These are phyloP conservation scores for baker's yeast (Saccharomyces cerevisiae) DNA, from an alignment of 805 yeast genomes.

Conservation along the genomic window DNA sequence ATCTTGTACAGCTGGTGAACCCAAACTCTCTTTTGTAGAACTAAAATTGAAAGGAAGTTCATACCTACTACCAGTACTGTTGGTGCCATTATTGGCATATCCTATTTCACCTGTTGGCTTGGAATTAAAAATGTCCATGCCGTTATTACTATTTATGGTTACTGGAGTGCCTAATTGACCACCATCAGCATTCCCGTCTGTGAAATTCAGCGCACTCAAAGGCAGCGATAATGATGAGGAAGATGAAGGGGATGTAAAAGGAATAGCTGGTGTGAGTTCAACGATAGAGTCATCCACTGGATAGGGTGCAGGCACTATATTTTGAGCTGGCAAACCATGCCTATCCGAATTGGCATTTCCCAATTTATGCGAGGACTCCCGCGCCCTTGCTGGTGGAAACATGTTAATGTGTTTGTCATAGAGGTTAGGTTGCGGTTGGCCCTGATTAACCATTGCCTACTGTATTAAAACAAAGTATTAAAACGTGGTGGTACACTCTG, in stretches of 20 bases:
- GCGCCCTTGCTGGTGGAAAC: constrained; percentile 13
- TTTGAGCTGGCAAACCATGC: neutral
- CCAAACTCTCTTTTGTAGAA: neutral
- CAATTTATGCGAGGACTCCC: neutral
- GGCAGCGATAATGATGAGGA: neutral
- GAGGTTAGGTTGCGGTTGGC: constrained; percentile 1
- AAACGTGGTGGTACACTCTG: constrained; percentile 8
- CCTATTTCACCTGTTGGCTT: neutral
- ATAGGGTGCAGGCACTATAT: neutral
- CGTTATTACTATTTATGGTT: neutral
- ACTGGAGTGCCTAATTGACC: neutral
- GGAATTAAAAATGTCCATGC: neutral
- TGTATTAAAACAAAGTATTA: neutral
- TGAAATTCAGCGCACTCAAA: neutral
- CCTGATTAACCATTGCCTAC: neutral
- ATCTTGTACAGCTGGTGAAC: neutral
- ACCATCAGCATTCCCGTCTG: neutral
- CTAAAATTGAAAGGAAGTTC: constrained; percentile 2
- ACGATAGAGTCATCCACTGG: constrained; percentile 2
- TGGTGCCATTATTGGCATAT: neutral
- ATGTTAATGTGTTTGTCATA: constrained; percentile 19
- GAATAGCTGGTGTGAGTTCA: neutral
- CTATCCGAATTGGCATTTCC: neutral
- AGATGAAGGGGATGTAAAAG: neutral
- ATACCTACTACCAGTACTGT: neutral